Base-by-base conservation (phyloP, 176 grass and related monocot species). In the Oryza meridionalis region DNA sequence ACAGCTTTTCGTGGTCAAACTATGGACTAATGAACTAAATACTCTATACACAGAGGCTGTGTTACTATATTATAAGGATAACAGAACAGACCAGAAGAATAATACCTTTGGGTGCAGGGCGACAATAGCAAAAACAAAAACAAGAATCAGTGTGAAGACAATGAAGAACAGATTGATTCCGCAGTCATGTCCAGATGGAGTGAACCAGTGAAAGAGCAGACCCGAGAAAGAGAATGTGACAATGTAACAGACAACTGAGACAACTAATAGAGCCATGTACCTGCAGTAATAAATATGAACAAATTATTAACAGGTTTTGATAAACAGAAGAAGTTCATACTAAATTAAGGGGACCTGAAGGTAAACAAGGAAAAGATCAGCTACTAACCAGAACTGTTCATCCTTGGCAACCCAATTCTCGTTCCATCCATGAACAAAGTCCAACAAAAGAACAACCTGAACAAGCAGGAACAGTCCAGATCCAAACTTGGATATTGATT, bases 371-470 rank as follows among this genome's bases (percentile, higher is more conserved):
- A 1, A 8, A 70, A 24, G 6, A 43, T 43, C 7, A 32, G 3
- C 38, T 45, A 91, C 90, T 7, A 64, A 98, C 96, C 96, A 99
- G 77, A 99, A 99, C 44, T 94, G 91, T 40, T 96, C 93, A 85
- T 99, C 96, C 86, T 96, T 99, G 6, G 96, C 82, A 1, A 99
- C 91, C 96, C 96, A 99, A 84, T 81, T 99, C 64, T 96, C 93
- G 35, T 99, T 99, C 93, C 96, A 99, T 78, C 93, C 96, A 26
- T 99, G 96, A 69, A 99, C 93, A 44, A 99, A 96, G 38, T 99
- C 96, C 71, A 99, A 86, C 77, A 99, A 85, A 77, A 99, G 96
- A 85, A 99, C 89, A 37, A 99, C 96, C 77, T 99, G 96, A 76
- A 99, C 96, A 5, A 99, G 91, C 63, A 99, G 96, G 84, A 99